These are phyloP conservation scores for Glomus cerebriforme DNA, from an alignment of 192 early-diverging fungal genomes.

Conservation along the genomic window DNA sequence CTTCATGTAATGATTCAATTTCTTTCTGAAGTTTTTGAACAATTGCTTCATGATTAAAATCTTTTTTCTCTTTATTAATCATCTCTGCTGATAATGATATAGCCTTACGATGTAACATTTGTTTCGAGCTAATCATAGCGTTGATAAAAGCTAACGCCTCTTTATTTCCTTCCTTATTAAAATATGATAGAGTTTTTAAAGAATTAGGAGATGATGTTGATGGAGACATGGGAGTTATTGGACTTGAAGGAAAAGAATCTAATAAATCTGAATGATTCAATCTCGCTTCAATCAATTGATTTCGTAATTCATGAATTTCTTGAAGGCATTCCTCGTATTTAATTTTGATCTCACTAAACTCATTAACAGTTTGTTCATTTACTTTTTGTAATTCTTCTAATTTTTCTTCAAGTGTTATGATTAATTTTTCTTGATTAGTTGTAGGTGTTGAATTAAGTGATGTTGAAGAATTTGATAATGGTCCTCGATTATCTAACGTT, in stretches of 20 bases:
- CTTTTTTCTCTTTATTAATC: neutral
- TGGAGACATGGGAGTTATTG: neutral
- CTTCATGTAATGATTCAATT: constrained; percentile 8
- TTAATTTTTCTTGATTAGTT: neutral
- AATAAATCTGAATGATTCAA: neutral
- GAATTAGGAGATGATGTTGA: neutral
- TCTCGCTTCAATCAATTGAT: neutral
- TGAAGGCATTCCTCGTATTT: constrained; percentile 2
- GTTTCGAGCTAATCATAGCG: neutral
- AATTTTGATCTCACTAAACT: neutral
- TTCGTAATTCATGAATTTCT: constrained; percentile 3
- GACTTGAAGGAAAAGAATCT: neutral
- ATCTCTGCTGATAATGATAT: constrained; percentile 21
- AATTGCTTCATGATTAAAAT: neutral
- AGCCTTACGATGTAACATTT: neutral
- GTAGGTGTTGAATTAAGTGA: neutral
- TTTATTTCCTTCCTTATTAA: neutral
- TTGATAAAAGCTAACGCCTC: neutral
- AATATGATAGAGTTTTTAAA: neutral
- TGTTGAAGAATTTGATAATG: neutral
- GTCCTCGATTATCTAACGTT: neutral
- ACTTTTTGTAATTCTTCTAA: constrained; percentile 2
- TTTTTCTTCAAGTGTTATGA: neutral
- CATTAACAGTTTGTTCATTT: neutral
- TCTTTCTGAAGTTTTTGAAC: constrained; percentile 20